These are phyloP conservation scores for Elaeagnus macrophylla DNA, from an alignment of 306 rosid genomes.

Conservation along the genomic window DNA sequence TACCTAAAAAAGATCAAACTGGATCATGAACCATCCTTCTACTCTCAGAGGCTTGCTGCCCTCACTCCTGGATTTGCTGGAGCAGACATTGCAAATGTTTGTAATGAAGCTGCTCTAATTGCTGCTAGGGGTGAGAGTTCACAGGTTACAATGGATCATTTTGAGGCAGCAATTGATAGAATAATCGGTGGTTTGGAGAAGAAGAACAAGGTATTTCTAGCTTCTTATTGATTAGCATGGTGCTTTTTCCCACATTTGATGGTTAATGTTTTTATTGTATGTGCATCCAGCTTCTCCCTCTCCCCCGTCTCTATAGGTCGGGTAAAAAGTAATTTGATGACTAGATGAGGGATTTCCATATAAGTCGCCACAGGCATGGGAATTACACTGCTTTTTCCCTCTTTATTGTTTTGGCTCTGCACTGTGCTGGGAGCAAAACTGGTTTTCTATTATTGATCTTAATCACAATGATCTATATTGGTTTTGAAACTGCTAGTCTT, in stretches of 20 bases:
- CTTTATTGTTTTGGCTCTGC: neutral
- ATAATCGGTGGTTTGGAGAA: constrained; percentile 96
- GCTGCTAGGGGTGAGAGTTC: constrained; percentile 71
- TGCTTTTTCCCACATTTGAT: neutral
- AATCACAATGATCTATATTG: neutral
- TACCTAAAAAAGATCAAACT: constrained; percentile 82
- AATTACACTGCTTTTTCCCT: neutral
- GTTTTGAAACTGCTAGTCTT: neutral
- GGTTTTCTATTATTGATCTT: neutral
- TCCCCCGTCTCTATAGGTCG: neutral
- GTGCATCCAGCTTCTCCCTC: neutral
- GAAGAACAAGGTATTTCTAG: constrained; percentile 66
- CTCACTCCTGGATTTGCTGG: constrained; percentile 99
- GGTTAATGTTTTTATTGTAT: neutral
- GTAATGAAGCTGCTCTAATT: constrained; percentile 93
- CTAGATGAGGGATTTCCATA: too few relatives aligned
- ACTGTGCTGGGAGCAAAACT: neutral
- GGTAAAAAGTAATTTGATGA: too few relatives aligned
- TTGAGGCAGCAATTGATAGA: constrained; percentile 88
- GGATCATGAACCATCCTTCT: constrained; percentile 72
- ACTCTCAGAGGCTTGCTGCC: constrained; percentile 90
- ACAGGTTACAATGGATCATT: constrained; percentile 64
- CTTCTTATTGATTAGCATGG: neutral
- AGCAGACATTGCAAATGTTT: constrained; percentile 98
- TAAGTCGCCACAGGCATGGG: too few relatives aligned